Base-by-base conservation (phyloP, 257 asterid species). In the Echites panduratus region DNA sequence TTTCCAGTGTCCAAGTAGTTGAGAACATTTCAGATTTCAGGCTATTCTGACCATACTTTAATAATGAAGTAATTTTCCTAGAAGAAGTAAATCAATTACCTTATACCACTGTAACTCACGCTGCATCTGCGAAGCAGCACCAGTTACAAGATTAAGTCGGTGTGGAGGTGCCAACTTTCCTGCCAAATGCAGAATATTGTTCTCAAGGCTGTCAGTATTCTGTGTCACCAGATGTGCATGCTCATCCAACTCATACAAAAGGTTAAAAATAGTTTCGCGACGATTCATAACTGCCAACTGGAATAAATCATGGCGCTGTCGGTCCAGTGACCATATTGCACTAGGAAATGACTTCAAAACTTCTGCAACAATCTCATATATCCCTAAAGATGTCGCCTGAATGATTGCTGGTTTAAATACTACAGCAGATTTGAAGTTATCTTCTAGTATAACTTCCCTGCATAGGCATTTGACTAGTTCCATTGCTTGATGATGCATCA, bases 101-200 rank as follows among this genome's bases (percentile, higher is more conserved):
- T 83, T 49, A 68, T 62, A 83, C 89, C 86, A 83, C 62, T 76
- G 79, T 52, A 83, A 57, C 65, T 81, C 86, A 16, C 82, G 83
- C 63, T 85, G 86, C 87, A 85, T 75, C 35, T 81, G 85, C 9
- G 83, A 76, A 52, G 85, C 86, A 1, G 86, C 86, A 61, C 89
- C 85, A 29, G 84, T 73, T 2, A 76, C 78, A 24, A 68, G 78
- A 72, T 72, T 76, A 40, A 79, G 85, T 49, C 63, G 80, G 26
- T 61, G 64, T 45, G 74, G 56, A 41, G 84, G 83, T 26, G 82
- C 78, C 47, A 67, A 62, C 50, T 73, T 73, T 7, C 78, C 82
- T 0, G 79, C 88, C 79, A 84, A 66, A 68, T 82, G 86, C 77
- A 82, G 79, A 56, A 84, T 82, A 24, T 81, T 84, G 49, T 79